Evolutionary conservation across 331 rosid species (phyloP).

Genomic region (Spiraea crenata): DNA sequence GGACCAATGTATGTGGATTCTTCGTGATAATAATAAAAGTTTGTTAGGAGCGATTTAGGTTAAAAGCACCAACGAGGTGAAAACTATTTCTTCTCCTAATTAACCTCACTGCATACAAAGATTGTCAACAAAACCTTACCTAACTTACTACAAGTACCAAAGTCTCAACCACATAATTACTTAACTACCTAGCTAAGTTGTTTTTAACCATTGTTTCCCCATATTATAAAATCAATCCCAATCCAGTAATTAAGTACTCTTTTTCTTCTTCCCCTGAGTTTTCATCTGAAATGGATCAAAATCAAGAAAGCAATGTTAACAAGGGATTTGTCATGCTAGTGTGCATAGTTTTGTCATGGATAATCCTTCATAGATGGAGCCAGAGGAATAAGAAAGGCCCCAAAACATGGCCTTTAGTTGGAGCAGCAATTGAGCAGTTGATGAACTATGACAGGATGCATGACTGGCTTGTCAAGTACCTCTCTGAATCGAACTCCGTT

Average conservation of each 20-base stretch:
- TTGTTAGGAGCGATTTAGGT: slow-evolving; percentile 17
- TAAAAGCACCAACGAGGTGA: slow-evolving; percentile 24
- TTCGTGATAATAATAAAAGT: no score
- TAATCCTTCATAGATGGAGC: slow-evolving; percentile 62
- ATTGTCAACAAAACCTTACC: slow-evolving; percentile 20
- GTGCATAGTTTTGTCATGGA: slow-evolving; percentile 54
- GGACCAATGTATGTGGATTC: no score
- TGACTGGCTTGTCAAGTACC: slow-evolving; percentile 76
- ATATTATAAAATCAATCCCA: slow-evolving; percentile 31
- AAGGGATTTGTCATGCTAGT: slow-evolving; percentile 38
- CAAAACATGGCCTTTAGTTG: slow-evolving; percentile 85
- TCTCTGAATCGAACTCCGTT: slow-evolving; percentile 53
- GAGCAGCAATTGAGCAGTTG: slow-evolving; percentile 85
- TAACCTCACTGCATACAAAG: neutral
- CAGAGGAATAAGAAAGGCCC: slow-evolving; percentile 76
- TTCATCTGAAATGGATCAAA: slow-evolving; percentile 26
- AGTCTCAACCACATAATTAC: neutral
- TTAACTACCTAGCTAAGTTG: neutral
- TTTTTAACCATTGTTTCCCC: neutral
- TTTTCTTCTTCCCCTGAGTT: neutral
- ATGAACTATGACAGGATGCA: slow-evolving; percentile 82
- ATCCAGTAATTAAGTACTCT: slow-evolving; percentile 6
- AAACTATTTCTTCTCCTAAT: neutral
- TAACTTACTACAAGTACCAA: slow-evolving; percentile 2
- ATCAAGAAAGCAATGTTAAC: slow-evolving; percentile 21